These are phyloP conservation scores for Tilletiopsis washingtonensis DNA, from an alignment of 1,284 basidiomycete species.

Conservation along the genomic window DNA sequence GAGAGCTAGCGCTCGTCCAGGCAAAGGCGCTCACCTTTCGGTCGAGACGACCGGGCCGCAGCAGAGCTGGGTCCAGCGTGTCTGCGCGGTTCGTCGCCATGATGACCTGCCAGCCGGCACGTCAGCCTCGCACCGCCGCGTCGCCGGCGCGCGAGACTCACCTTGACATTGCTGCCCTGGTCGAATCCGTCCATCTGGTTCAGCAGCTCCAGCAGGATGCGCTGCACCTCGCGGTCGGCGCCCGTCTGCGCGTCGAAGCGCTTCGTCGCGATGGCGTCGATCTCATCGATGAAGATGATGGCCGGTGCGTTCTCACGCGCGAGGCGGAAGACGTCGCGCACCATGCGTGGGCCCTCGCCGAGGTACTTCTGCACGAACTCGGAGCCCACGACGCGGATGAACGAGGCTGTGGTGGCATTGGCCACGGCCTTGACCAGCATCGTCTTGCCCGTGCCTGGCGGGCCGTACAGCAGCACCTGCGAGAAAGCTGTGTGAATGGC, in stretches of 20 bases:
- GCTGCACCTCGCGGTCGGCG: slow-evolving; percentile 96
- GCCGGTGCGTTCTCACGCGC: slow-evolving; percentile 94
- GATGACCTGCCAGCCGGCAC: slow-evolving; percentile 37
- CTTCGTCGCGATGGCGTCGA: slow-evolving; percentile 98
- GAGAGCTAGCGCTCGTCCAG: background rate
- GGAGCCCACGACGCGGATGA: slow-evolving; percentile 95
- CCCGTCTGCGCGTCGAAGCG: slow-evolving; percentile 99
- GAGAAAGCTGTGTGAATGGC: background rate
- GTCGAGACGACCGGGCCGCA: slow-evolving; percentile 94
- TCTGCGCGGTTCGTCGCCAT: slow-evolving; percentile 48
- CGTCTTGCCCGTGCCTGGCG: slow-evolving; percentile 95
- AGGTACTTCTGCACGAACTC: slow-evolving; percentile 99
- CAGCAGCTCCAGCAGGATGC: slow-evolving; percentile 92
- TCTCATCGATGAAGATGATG: slow-evolving; percentile 99
- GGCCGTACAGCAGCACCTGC: slow-evolving; percentile 71
- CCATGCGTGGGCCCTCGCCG: slow-evolving; percentile 98
- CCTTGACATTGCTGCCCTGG: slow-evolving; percentile 97
- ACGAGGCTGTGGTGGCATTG: slow-evolving; percentile 90
- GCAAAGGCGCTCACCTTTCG: no score
- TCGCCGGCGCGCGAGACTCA: no score
- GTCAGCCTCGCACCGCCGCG: no score
- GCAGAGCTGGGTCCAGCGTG: slow-evolving; percentile 69
- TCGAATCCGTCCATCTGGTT: slow-evolving; percentile 99
- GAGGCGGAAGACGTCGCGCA: slow-evolving; percentile 95
- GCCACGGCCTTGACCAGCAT: slow-evolving; percentile 99